These are phyloP conservation scores for Nepenthes mirabilis DNA, from an alignment of 148 eudicot genomes.

Conservation along the genomic window DNA sequence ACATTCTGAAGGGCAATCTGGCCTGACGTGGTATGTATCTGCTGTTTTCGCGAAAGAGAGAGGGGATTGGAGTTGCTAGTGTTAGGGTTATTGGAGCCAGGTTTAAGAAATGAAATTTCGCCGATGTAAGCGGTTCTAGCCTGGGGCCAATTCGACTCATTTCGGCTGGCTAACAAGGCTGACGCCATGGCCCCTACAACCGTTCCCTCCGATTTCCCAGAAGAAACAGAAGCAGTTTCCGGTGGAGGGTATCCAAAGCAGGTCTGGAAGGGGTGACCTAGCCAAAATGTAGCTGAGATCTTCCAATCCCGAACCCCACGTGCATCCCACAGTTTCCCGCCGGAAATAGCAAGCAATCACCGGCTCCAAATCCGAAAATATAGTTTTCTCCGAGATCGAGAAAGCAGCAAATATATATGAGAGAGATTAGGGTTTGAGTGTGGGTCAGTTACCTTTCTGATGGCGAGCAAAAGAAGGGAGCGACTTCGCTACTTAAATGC, in stretches of 20 bases:
- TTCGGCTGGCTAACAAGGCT: slow-evolving; percentile 21
- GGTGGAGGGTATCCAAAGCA: slow-evolving; percentile 1
- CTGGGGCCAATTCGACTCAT: slow-evolving; percentile 21
- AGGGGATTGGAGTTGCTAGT: slow-evolving; percentile 8
- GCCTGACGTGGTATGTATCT: not conserved
- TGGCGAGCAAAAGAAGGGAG: slow-evolving; percentile 13
- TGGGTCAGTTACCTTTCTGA: slow-evolving; percentile 6
- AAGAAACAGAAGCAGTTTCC: slow-evolving; percentile 5
- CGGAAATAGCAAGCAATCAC: no score
- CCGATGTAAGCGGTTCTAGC: slow-evolving; percentile 10
- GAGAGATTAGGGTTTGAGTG: not conserved
- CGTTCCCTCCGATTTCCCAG: slow-evolving; percentile 8
- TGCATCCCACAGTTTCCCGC: no score
- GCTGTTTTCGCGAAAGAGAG: slow-evolving; percentile 5
- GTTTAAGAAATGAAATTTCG: slow-evolving; percentile 12
- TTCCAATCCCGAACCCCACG: not conserved
- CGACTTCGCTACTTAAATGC: slow-evolving; percentile 26
- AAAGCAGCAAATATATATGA: not conserved
- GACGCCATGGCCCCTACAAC: slow-evolving; percentile 31
- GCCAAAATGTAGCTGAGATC: not conserved
- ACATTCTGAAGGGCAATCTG: not conserved
- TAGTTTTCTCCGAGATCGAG: no score
- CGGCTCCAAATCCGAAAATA: not conserved
- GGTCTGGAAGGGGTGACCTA: no score
- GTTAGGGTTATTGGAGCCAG: slow-evolving; percentile 26